A percentile compares a stretch with the other conserved stretches of the same genome.
Evolutionary conservation across 148 eudicot species (phyloP).

Genomic region (Agrostemma githago): DNA sequence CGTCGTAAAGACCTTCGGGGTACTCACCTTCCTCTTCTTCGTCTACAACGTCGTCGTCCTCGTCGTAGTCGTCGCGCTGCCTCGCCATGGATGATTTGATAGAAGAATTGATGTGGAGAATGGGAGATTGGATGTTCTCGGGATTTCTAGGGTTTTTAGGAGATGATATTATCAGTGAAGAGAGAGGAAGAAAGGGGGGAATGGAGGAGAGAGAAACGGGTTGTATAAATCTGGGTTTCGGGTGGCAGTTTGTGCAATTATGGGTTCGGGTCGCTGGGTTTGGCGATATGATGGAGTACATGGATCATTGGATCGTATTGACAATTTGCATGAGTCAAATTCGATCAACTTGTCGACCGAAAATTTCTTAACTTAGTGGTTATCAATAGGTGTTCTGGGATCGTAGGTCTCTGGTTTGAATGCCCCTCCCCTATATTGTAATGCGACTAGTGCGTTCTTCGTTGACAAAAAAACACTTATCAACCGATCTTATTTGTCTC

Average conservation of each 20-base stretch:
- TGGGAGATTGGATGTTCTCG: background rate
- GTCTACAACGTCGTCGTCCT: slow-evolving; percentile 45
- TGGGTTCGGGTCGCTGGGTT: slow-evolving; percentile 4
- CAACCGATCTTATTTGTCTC: too few relatives aligned
- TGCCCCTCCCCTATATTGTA: too few relatives aligned
- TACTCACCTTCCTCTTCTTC: slow-evolving; percentile 39
- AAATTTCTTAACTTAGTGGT: too few relatives aligned
- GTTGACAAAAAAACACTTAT: too few relatives aligned
- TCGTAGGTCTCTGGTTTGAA: too few relatives aligned
- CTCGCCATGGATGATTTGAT: background rate
- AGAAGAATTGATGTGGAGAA: background rate
- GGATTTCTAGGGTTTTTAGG: slow-evolving; percentile 19
- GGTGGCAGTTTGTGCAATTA: background rate
- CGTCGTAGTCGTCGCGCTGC: slow-evolving; percentile 20
- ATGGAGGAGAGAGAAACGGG: background rate
- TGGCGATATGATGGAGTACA: background rate
- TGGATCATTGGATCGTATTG: background rate
- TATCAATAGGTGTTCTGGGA: too few relatives aligned
- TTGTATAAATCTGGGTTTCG: background rate
- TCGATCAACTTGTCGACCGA: too few relatives aligned
- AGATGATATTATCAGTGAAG: slow-evolving; percentile 5
- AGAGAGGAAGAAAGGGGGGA: background rate
- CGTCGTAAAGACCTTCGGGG: slow-evolving; percentile 27
- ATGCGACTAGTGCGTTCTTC: too few relatives aligned
- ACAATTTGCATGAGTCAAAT: too few relatives aligned